phyloP scores from a whole-genome alignment of 257 asterid species.

The Thymus mandschuricus region DNA sequence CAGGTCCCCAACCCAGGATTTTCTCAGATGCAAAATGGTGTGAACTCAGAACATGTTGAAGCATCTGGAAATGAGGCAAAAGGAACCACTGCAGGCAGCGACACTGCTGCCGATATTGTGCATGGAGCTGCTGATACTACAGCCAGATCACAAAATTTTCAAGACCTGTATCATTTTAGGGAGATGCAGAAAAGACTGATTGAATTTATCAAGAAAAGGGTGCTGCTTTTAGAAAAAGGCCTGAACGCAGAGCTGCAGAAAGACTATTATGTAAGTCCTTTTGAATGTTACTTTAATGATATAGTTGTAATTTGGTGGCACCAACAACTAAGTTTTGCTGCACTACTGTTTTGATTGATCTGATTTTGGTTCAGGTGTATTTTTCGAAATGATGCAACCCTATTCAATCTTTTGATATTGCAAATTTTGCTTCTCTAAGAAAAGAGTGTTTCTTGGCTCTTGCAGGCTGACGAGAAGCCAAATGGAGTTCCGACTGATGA shows the following conservation, averaged over 20 bases:
- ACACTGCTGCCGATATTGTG: slow-evolving; percentile 50
- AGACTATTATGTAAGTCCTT: slow-evolving; percentile 64
- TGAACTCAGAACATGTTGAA: slow-evolving; percentile 45
- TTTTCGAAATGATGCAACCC: slow-evolving; percentile 8
- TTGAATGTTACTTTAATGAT: slow-evolving; percentile 14
- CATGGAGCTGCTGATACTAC: slow-evolving; percentile 63
- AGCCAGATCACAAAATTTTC: slow-evolving; percentile 57
- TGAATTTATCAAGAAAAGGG: slow-evolving; percentile 92
- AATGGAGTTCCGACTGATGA: slow-evolving; percentile 47
- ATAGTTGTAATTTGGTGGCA: slow-evolving; percentile 5
- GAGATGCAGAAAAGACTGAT: slow-evolving; percentile 96
- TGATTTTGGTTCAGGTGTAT: slow-evolving; percentile 18
- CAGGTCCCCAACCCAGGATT: slow-evolving; percentile 48
- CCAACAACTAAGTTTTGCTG: slow-evolving; percentile 3
- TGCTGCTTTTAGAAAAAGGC: slow-evolving; percentile 85
- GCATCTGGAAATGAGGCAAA: slow-evolving; percentile 52
- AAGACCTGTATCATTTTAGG: slow-evolving; percentile 73
- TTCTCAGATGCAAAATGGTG: slow-evolving; percentile 49
- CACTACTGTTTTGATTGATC: slow-evolving; percentile 14
- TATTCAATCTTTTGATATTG: slow-evolving; percentile 11
- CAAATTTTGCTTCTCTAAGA: slow-evolving; percentile 27
- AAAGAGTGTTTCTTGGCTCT: slow-evolving; percentile 17
- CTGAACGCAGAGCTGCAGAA: slow-evolving; percentile 76
- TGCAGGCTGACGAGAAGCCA: slow-evolving; percentile 64
- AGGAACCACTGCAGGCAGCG: slow-evolving; percentile 46